Conservation (phyloP, 139 green algal species). For the Closterium sp. region DNA sequence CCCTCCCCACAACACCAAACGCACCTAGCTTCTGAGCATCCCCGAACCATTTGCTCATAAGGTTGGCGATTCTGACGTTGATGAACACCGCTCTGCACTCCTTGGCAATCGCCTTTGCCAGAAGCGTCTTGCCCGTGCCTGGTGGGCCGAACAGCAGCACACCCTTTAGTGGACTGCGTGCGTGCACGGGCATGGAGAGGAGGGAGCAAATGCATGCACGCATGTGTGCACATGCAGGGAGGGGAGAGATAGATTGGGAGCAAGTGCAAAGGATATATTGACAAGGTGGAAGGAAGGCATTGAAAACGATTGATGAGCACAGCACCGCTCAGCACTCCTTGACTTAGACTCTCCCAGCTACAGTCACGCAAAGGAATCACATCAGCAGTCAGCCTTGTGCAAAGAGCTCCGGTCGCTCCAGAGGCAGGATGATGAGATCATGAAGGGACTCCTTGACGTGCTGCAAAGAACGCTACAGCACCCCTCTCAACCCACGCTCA, state of each 20-base stretch:
- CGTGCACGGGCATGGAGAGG: neutral
- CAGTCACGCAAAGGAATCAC: no score
- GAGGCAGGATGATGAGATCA: no score
- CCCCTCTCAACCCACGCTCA: no score
- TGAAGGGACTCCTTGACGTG: no score
- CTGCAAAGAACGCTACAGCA: no score
- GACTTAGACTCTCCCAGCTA: no score
- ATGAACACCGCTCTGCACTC: conserved; percentile 89
- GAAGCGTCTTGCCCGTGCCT: conserved; percentile 83
- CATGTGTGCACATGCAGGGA: neutral
- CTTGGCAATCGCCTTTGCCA: conserved; percentile 82
- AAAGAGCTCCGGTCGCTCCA: neutral
- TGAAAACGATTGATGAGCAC: no score
- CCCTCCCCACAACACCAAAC: neutral
- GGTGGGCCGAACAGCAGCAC: conserved; percentile 90
- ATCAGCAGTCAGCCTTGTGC: neutral
- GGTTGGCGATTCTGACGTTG: conserved; percentile 76
- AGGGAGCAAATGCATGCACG: neutral
- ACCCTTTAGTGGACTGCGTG: conserved; percentile 49
- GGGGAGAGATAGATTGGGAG: no score
- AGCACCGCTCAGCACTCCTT: no score
- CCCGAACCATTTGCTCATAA: conserved; percentile 95
- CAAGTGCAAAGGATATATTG: no score
- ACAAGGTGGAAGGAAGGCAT: no score
- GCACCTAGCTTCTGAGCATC: conserved; percentile 81